Conservation (phyloP, 2,329 filamentous ascomycete species). For the Raffaelea ambrosiae region DNA sequence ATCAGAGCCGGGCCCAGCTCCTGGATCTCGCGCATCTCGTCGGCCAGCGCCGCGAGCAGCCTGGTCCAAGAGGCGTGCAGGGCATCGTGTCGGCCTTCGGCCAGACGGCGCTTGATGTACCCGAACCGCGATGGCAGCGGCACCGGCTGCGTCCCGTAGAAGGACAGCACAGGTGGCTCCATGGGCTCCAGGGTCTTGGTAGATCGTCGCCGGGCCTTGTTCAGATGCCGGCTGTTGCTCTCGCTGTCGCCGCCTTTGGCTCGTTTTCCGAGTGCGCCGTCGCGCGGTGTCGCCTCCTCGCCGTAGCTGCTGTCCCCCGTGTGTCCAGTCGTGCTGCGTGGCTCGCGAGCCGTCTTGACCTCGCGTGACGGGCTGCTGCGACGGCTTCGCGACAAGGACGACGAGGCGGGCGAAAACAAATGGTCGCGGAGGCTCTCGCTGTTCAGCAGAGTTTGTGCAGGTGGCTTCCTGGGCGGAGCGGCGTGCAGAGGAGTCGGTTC, state of each 20-base stretch:
- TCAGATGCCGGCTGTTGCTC: neutral
- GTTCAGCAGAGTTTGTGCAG: neutral
- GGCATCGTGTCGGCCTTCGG: conserved; percentile 44
- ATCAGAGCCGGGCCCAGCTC: conserved; percentile 42
- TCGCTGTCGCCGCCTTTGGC: conserved; percentile 4
- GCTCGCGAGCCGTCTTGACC: no score
- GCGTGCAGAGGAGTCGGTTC: no score
- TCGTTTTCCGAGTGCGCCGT: no score
- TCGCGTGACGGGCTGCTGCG: conserved; percentile 1
- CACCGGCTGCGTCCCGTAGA: conserved; percentile 48
- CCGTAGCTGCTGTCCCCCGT: neutral
- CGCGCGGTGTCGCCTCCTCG: no score
- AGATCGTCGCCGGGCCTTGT: neutral
- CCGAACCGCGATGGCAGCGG: conserved; percentile 51
- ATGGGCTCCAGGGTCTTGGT: conserved; percentile 18
- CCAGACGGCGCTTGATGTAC: conserved; percentile 45
- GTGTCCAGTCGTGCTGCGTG: no score
- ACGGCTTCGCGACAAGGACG: neutral
- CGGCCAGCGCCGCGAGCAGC: conserved; percentile 40
- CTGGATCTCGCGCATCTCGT: conserved; percentile 31
- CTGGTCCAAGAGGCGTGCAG: conserved; percentile 47
- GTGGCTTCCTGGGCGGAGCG: neutral
- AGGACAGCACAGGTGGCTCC: conserved; percentile 44
- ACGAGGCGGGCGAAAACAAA: conserved; percentile 3
- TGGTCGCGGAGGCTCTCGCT: conserved; percentile 7